Conservation (phyloP, 176 grass and related monocot species). For the Bromus sterilis region DNA sequence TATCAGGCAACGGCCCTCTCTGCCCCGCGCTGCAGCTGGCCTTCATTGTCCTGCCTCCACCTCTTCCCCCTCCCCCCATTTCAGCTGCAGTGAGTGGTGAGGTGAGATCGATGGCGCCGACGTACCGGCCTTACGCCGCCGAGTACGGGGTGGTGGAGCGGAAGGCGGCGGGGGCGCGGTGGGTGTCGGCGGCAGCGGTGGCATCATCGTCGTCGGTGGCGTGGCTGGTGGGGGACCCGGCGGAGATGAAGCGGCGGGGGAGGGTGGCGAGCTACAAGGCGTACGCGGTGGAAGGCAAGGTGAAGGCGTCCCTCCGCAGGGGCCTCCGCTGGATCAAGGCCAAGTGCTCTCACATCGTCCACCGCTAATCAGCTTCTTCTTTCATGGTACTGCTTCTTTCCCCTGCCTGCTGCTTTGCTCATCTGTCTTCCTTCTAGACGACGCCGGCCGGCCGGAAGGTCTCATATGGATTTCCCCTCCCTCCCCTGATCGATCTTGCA, state of each 20-base stretch:
- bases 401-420: neutral
- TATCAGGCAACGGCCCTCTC: neutral
- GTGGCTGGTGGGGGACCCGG: slow-evolving; percentile 45
- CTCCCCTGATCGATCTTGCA: neutral
- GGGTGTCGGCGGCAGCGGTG: neutral
- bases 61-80: neutral
- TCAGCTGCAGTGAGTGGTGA: no score
- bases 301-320: slow-evolving; percentile 71
- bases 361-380: slow-evolving; percentile 14
- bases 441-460: no score
- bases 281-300: slow-evolving; percentile 77
- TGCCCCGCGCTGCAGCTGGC: neutral
- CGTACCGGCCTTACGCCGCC: slow-evolving; percentile 28
- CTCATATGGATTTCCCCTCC: neutral
- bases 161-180: slow-evolving; percentile 2
- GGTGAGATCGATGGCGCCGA: slow-evolving; percentile 34
- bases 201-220: neutral
- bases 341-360: slow-evolving; percentile 68
- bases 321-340: slow-evolving; percentile 79
- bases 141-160: neutral
- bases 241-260: slow-evolving; percentile 81
- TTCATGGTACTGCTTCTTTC: neutral
- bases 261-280: slow-evolving; percentile 82
- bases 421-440: no score
- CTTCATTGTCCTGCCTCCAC: neutral